Conservation (phyloP, 2,329 filamentous ascomycete genomes). For the Rutstroemia sp. region DNA sequence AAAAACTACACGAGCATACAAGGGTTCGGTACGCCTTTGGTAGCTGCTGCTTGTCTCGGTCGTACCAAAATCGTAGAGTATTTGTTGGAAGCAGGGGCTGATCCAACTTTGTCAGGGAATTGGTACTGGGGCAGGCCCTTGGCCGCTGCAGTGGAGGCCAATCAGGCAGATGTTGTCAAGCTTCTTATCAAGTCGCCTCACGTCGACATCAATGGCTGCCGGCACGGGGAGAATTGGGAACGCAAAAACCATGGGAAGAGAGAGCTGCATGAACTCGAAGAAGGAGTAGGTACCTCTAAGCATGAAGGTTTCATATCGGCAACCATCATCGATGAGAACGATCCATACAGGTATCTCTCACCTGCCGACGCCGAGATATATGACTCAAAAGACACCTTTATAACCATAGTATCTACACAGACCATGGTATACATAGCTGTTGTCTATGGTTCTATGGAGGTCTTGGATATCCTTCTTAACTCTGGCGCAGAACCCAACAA, state of each 20-base stretch:
- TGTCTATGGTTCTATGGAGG: not conserved
- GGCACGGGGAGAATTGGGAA: not conserved
- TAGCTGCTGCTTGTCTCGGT: not conserved
- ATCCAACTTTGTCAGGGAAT: not conserved
- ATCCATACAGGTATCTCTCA: not conserved
- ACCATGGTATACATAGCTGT: not conserved
- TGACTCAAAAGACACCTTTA: not conserved
- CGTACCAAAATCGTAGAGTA: not conserved
- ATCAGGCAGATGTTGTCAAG: not conserved
- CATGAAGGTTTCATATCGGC: too few relatives aligned
- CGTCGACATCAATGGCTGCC: not conserved
- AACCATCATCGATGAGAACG: not conserved
- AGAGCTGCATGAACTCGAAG: too few relatives aligned
- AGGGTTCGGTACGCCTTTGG: not conserved
- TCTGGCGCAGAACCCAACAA: not conserved
- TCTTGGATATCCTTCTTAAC: not conserved
- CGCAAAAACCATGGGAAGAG: too few relatives aligned
- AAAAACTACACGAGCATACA: not conserved
- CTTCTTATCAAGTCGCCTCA: not conserved
- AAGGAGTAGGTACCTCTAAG: too few relatives aligned
- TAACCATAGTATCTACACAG: not conserved
- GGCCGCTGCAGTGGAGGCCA: not conserved
- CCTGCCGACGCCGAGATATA: not conserved
- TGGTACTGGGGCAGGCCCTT: not conserved
- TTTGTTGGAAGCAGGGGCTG: not conserved